A percentile compares a stretch with the other conserved stretches of the same genome.
phyloP scores from a whole-genome alignment of 352 stramenopile species.

The Pelagophyceae sp. region DNA sequence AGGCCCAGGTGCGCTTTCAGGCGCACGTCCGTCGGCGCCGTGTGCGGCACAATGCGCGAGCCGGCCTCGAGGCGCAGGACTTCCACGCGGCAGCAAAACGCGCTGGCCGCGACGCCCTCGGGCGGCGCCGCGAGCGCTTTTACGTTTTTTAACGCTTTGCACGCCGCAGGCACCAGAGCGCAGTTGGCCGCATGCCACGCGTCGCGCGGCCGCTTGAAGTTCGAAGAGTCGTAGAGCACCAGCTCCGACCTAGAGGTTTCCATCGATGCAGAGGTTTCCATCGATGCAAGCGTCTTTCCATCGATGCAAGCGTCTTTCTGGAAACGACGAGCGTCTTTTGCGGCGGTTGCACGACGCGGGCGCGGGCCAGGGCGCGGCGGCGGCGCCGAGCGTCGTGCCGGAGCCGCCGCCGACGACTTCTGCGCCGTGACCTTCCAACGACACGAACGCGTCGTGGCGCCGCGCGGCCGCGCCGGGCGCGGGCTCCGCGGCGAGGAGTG shows the following conservation, averaged over 20 bases:
- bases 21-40: conserved; percentile 1
- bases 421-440: neutral
- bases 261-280: too few relatives aligned
- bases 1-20: conserved; percentile 12
- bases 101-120: neutral
- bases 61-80: neutral
- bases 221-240: neutral
- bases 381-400: too few relatives aligned
- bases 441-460: too few relatives aligned
- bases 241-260: too few relatives aligned
- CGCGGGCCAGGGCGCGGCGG: too few relatives aligned
- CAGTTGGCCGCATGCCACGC: neutral
- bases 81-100: neutral
- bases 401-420: neutral
- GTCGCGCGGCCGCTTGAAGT: too few relatives aligned
- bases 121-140: neutral
- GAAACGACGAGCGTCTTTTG: too few relatives aligned
- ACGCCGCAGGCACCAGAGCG: neutral
- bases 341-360: too few relatives aligned
- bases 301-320: too few relatives aligned
- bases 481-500: too few relatives aligned
- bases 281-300: too few relatives aligned
- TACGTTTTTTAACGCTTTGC: neutral
- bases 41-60: neutral
- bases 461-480: too few relatives aligned